These are phyloP conservation scores for Cryptococcus maquisensis DNA, from an alignment of 1,284 basidiomycete species.

Conservation along the genomic window DNA sequence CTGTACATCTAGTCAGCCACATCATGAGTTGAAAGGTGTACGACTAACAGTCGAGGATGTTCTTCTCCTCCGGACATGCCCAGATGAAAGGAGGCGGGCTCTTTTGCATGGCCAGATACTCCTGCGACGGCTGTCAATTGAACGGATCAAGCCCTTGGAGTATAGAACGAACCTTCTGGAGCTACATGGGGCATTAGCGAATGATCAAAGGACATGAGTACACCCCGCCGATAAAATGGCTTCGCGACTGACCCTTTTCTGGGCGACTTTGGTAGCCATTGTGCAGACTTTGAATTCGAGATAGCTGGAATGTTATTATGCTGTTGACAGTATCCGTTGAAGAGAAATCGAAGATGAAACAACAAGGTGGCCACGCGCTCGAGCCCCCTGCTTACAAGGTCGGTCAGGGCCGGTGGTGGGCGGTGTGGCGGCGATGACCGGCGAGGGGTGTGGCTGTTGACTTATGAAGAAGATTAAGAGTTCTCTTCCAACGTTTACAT, in stretches of 20 bases:
- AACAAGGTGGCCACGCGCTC: too few relatives aligned
- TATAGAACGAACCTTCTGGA: slow-evolving; percentile 35
- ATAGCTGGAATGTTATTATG: too few relatives aligned
- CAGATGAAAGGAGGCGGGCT: slow-evolving; percentile 91
- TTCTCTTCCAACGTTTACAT: too few relatives aligned
- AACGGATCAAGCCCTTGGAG: not conserved
- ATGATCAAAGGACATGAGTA: not conserved
- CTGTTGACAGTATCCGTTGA: too few relatives aligned
- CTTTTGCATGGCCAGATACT: slow-evolving; percentile 87
- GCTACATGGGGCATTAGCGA: slow-evolving; percentile 15
- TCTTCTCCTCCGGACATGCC: slow-evolving; percentile 92
- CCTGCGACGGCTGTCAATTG: slow-evolving; percentile 67
- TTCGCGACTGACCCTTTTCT: slow-evolving; percentile 43
- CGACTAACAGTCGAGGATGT: slow-evolving; percentile 63
- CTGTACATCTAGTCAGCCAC: slow-evolving; percentile 49
- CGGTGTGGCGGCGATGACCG: too few relatives aligned
- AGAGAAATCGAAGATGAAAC: too few relatives aligned
- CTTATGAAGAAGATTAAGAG: too few relatives aligned
- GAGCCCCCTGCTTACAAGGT: too few relatives aligned
- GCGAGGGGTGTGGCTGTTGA: too few relatives aligned
- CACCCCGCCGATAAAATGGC: not conserved
- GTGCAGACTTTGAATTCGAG: not conserved
- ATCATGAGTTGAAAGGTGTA: not conserved
- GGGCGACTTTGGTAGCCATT: slow-evolving; percentile 50
- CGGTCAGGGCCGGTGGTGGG: too few relatives aligned